These are phyloP conservation scores for Alternaria angustiovoidea DNA, from an alignment of 2,329 filamentous ascomycete genomes.

Conservation along the genomic window DNA sequence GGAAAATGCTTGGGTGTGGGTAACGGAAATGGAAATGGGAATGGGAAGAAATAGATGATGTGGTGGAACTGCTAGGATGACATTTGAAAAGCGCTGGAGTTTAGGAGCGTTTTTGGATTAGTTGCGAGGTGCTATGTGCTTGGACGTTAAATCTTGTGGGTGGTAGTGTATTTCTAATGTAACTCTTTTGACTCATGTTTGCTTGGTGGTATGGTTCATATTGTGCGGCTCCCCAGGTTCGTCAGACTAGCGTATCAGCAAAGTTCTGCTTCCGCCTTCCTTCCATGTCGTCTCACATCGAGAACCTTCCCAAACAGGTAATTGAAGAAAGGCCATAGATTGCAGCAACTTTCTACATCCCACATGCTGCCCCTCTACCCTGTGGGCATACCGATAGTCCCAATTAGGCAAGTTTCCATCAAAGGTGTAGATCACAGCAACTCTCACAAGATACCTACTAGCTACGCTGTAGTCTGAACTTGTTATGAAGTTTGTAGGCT, in stretches of 20 bases:
- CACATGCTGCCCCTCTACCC: background rate
- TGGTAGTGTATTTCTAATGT: conserved; percentile 5
- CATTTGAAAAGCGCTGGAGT: conserved; percentile 17
- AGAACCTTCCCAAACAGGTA: background rate
- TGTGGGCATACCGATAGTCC: background rate
- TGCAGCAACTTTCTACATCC: background rate
- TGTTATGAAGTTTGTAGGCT: background rate
- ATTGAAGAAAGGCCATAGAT: background rate
- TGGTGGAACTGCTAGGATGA: background rate
- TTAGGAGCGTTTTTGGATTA: conserved; percentile 1
- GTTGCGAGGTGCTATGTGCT: background rate
- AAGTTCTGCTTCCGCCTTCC: background rate
- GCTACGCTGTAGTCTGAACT: background rate
- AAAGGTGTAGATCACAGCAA: background rate
- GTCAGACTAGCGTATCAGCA: background rate
- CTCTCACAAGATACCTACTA: background rate
- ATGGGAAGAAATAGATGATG: conserved; percentile 7
- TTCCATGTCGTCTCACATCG: background rate
- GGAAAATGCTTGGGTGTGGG: conserved; percentile 49
- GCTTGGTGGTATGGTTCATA: background rate
- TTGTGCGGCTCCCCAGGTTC: background rate
- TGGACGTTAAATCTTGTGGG: background rate
- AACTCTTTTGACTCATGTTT: background rate
- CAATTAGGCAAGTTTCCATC: background rate
- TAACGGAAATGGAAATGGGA: conserved; percentile 21